phyloP scores from a whole-genome alignment of 352 stramenopile genomes.

The Aphanomyces euteiches region DNA sequence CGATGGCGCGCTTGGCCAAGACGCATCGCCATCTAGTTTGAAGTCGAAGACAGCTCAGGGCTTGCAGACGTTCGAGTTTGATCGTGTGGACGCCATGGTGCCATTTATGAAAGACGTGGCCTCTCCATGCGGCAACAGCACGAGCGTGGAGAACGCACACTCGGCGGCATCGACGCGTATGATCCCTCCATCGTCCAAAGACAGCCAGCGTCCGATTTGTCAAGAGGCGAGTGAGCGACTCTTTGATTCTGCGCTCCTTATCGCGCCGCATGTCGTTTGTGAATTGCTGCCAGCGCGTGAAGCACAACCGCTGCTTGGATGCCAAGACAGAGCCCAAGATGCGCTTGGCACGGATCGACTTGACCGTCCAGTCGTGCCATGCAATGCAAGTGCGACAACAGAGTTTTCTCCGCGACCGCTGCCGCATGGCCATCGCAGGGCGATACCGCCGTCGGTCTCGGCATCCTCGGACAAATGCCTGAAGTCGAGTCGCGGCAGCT shows the following conservation, averaged over 20 bases:
- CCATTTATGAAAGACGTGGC: no score
- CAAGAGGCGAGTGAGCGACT: background rate
- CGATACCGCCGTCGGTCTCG: background rate
- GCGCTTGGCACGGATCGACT: background rate
- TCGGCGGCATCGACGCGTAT: background rate
- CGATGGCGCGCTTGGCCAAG: no score
- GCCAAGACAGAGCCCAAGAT: background rate
- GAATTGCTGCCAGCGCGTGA: background rate
- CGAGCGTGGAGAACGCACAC: background rate
- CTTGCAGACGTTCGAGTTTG: no score
- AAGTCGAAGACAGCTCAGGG: no score
- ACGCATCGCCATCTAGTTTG: no score
- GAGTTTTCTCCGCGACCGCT: background rate
- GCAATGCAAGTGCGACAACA: background rate
- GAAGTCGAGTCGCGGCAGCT: background rate
- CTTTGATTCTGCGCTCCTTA: conserved; percentile 1
- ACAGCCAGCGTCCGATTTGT: background rate
- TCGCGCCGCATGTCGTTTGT: background rate
- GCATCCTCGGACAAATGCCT: background rate
- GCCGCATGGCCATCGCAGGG: background rate
- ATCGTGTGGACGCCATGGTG: no score
- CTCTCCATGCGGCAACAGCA: no score
- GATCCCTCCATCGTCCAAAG: background rate
- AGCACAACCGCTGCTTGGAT: background rate
- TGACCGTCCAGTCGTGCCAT: background rate